Evolutionary conservation across 1,284 basidiomycete genomes (phyloP).

Genomic region (Cryptococcus neoformans): DNA sequence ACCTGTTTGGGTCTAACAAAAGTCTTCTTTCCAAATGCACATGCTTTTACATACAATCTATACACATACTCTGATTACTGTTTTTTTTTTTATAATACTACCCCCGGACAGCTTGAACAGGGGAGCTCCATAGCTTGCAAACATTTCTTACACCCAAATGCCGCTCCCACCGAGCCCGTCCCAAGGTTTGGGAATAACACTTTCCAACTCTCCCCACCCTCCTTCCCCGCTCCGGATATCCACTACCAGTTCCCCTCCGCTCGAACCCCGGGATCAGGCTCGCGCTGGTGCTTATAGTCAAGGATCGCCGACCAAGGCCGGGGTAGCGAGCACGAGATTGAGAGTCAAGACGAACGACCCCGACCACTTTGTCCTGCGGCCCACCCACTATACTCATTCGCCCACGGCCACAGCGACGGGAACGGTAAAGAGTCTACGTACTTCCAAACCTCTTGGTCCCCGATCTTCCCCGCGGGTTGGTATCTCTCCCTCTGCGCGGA

Average conservation of each 20-base stretch:
- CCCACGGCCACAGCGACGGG: conserved; percentile 5
- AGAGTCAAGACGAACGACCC: background rate
- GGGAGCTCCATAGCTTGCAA: no score
- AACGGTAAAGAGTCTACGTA: conserved; percentile 20
- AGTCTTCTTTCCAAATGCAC: no score
- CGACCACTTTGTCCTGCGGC: background rate
- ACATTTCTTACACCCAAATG: no score
- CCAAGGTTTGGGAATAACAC: conserved; percentile 32
- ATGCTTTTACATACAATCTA: no score
- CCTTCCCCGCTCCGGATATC: conserved; percentile 13
- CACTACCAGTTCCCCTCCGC: conserved; percentile 17
- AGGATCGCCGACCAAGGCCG: no score
- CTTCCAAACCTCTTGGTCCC: conserved; percentile 16
- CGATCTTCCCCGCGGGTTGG: background rate
- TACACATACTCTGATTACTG: no score
- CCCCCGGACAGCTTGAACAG: no score
- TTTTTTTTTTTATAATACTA: no score
- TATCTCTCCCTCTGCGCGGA: background rate
- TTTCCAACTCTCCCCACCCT: conserved; percentile 22
- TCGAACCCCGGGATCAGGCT: conserved; percentile 1
- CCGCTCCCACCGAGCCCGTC: conserved; percentile 1
- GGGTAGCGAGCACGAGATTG: background rate
- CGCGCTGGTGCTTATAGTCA: background rate
- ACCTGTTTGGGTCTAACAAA: no score
- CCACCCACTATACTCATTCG: background rate